phyloP scores from a whole-genome alignment of 805 yeast species.

The Lachancea meyersii region DNA sequence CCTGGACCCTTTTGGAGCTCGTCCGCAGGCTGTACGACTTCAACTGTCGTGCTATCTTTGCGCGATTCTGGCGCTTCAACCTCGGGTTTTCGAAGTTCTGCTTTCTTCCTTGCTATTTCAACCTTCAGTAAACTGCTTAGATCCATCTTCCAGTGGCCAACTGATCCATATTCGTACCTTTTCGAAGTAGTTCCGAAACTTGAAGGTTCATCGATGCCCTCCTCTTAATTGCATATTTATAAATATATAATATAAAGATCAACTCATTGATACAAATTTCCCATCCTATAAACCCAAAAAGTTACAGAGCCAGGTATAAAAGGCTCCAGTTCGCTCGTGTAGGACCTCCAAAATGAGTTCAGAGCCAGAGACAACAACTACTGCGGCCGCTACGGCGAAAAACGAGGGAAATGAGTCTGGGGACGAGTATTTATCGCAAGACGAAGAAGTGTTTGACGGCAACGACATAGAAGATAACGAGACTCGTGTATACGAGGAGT shows the following conservation, averaged over 20 bases:
- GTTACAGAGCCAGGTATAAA: no score
- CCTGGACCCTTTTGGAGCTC: neutral
- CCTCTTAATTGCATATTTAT: neutral
- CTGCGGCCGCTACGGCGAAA: constrained; percentile 6
- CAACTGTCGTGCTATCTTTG: neutral
- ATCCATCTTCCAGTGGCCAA: constrained; percentile 35
- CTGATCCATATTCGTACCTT: neutral
- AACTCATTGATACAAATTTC: no score
- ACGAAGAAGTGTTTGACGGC: constrained; percentile 41
- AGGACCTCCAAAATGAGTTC: neutral
- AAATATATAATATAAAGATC: neutral
- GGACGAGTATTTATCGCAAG: constrained; percentile 38
- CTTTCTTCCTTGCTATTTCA: constrained; percentile 39
- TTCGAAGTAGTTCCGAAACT: neutral
- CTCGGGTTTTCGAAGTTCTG: constrained; percentile 12
- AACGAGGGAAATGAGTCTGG: constrained; percentile 25
- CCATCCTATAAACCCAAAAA: no score
- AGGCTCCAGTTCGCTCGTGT: no score
- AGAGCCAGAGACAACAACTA: constrained; percentile 2
- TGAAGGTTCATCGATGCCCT: neutral
- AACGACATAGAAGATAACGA: constrained; percentile 38
- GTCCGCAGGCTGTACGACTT: neutral
- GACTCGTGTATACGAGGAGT: constrained; percentile 46
- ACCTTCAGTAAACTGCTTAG: constrained; percentile 39
- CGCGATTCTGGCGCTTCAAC: neutral